Percentiles rank a stretch among this genome's conserved stretches.
Conservation (phyloP, 1,284 basidiomycete genomes). For the Pyrrhoderma lamaoense region DNA sequence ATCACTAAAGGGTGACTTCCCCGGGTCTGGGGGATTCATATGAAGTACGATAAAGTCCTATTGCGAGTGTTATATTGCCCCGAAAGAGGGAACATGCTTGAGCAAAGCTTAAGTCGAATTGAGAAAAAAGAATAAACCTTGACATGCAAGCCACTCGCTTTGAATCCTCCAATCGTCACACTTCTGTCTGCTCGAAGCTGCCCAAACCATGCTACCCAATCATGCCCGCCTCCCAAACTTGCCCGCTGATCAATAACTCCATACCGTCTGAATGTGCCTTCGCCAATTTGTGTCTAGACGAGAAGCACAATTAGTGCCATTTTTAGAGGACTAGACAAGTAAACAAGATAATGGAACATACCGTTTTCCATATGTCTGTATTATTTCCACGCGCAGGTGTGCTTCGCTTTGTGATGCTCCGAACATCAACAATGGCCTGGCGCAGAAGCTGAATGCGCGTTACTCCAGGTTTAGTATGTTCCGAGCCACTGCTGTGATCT, state of each 20-base stretch:
- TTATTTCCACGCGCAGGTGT: conserved; percentile 35
- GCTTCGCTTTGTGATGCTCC: conserved; percentile 32
- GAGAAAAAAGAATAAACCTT: conserved; percentile 33
- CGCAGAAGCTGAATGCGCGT: conserved; percentile 57
- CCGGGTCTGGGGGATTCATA: conserved; percentile 47
- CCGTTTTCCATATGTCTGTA: conserved; percentile 63
- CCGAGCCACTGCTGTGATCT: conserved; percentile 17
- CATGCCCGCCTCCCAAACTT: conserved; percentile 40
- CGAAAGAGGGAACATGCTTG: neutral
- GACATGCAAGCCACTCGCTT: conserved; percentile 55
- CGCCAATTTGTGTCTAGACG: conserved; percentile 38
- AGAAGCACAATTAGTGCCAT: neutral
- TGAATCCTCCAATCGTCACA: conserved; percentile 52
- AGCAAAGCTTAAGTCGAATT: neutral
- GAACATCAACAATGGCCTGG: conserved; percentile 59
- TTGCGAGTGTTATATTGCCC: neutral
- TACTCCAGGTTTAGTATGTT: conserved; percentile 31
- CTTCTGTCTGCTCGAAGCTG: conserved; percentile 44
- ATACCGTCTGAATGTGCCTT: conserved; percentile 42
- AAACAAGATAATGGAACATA: conserved; percentile 19
- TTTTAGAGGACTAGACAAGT: conserved; percentile 17
- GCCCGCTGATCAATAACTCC: conserved; percentile 5
- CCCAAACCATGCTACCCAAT: conserved; percentile 54
- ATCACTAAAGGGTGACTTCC: conserved; percentile 48
- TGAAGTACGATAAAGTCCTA: conserved; percentile 61